Percentiles rank a stretch among this genome's conserved stretches.
Conservation (phyloP, 371 early-diverging fungal species). For the Mucor velutinosus region DNA sequence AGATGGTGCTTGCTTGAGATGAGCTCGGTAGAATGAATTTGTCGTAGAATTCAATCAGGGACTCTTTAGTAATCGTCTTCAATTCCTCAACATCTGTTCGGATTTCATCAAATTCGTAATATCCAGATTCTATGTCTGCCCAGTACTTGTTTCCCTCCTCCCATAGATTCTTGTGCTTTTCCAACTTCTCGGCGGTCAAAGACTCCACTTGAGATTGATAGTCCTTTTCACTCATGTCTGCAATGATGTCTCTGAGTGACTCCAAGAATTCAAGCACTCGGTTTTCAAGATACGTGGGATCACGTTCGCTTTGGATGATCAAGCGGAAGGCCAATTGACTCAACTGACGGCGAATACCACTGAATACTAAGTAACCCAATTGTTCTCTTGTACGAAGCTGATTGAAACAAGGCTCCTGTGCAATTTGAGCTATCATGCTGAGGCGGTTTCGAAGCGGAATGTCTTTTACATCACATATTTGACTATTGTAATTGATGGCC, state of each 20-base stretch:
- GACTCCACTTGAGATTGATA: slow-evolving; percentile 75
- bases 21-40: slow-evolving; percentile 59
- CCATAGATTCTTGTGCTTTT: slow-evolving; percentile 83
- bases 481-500: slow-evolving; percentile 79
- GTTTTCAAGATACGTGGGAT: slow-evolving; percentile 78
- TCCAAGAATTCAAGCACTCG: slow-evolving; percentile 79
- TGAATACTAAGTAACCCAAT: slow-evolving; percentile 83
- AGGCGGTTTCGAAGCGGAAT: slow-evolving; percentile 57
- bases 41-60: slow-evolving; percentile 62
- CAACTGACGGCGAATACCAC: slow-evolving; percentile 61
- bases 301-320: slow-evolving; percentile 85
- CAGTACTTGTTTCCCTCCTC: slow-evolving; percentile 79
- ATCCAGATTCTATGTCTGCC: slow-evolving; percentile 73
- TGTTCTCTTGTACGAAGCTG: slow-evolving; percentile 90
- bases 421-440: slow-evolving; percentile 73
- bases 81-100: slow-evolving; percentile 61
- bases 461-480: slow-evolving; percentile 58
- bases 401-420: slow-evolving; percentile 89
- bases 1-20: slow-evolving; percentile 56
- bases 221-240: slow-evolving; percentile 70
- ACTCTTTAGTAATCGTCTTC: slow-evolving; percentile 44
- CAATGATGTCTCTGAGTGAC: slow-evolving; percentile 52
- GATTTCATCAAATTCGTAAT: slow-evolving; percentile 83
- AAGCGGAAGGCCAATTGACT: slow-evolving; percentile 68
- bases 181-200: slow-evolving; percentile 67